phyloP scores from a whole-genome alignment of 2,329 filamentous ascomycete species.

The Calonectria fujianensis region DNA sequence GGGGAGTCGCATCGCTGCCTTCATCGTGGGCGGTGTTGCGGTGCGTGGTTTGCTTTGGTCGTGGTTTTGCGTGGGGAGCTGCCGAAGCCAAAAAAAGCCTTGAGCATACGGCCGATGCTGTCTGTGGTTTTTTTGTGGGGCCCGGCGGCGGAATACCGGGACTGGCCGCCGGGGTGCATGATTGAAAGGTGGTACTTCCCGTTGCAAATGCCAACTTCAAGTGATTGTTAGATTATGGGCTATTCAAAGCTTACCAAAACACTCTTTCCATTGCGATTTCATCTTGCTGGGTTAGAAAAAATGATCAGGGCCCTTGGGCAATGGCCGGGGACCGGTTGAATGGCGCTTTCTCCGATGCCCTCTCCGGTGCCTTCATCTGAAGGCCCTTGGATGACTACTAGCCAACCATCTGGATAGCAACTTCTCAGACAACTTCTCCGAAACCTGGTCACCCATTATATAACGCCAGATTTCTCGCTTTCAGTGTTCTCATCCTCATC shows the following conservation, averaged over 20 bases:
- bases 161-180: neutral
- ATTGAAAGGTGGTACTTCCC: neutral
- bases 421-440: neutral
- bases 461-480: neutral
- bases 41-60: neutral
- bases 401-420: neutral
- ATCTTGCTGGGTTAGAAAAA: neutral
- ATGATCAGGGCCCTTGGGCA: neutral
- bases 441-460: neutral
- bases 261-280: neutral
- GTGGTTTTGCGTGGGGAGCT: neutral
- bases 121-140: neutral
- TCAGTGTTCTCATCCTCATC: neutral
- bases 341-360: neutral
- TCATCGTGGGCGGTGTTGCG: conserved; percentile 60
- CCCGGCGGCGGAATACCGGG: neutral
- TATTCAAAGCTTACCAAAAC: neutral
- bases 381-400: neutral
- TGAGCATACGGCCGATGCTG: neutral
- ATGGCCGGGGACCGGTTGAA: neutral
- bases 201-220: neutral
- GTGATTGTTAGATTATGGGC: neutral
- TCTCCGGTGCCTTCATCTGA: neutral
- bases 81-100: too few species aligned
- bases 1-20: conserved; percentile 62